Evolutionary conservation across 179 eudicot species (phyloP).

Genomic region (Beta lomatogona): DNA sequence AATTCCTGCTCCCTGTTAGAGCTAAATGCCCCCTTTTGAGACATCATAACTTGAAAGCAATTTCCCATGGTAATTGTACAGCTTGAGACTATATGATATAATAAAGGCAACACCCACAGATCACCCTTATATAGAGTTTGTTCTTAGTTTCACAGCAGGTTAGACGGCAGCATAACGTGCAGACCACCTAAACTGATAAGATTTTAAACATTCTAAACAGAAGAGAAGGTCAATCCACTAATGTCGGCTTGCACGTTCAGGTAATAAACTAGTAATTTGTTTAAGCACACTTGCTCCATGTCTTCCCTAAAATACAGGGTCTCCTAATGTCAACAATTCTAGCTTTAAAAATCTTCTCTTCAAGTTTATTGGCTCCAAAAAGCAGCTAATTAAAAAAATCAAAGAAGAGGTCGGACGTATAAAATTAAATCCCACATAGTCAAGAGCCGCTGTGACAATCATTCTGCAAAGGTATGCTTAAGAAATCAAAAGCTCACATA

Average conservation of each 20-base stretch:
- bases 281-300: constrained; percentile 11
- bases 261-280: constrained; percentile 9
- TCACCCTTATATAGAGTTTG: constrained; percentile 19
- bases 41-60: constrained; percentile 21
- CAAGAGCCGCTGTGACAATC: neutral
- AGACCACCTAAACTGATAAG: constrained; percentile 26
- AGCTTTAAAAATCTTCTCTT: neutral
- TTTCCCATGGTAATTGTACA: constrained; percentile 41
- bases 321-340: constrained; percentile 7
- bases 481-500: neutral
- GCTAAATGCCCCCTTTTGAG: constrained; percentile 24
- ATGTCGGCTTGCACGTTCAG: constrained; percentile 33
- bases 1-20: constrained; percentile 28
- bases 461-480: neutral
- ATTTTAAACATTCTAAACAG: constrained; percentile 20
- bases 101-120: neutral
- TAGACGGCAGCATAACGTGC: constrained; percentile 37
- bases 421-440: neutral
- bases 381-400: neutral
- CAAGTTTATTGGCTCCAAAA: neutral
- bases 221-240: constrained; percentile 25
- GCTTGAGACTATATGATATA: neutral
- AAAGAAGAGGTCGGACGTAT: neutral
- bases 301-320: constrained; percentile 18
- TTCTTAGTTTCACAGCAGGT: constrained; percentile 8